Base-by-base conservation (phyloP, 257 asterid genomes). In the Salvia splendens region DNA sequence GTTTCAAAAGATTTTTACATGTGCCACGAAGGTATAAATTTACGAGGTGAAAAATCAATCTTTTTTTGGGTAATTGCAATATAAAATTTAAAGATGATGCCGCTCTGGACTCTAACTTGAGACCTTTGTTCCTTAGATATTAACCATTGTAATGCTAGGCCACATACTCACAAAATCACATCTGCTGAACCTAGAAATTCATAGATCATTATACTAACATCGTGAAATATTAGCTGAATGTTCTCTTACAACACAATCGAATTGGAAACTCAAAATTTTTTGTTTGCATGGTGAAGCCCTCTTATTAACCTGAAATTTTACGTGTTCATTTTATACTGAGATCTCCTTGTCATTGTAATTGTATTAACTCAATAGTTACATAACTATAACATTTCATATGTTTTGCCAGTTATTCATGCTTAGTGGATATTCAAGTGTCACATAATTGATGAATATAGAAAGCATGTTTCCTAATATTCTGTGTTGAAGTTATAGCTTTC, bases 191-290 rank as follows among this genome's bases (percentile, higher is more conserved):
- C 12, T 10, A 55, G 36, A 62, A 42, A 20, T 53, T 62, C 70
- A 50, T 4, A 15, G 17, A 36, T 53, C 63, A 53, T 53, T 12
- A 58, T 46, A 33, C 12, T 58, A 32, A 40, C 54, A 24, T 54
- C 43, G 41, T 32, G n/a, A 48, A 69, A 64, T 40, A 20, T 41
- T 43, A 55, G 51, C 65, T 15, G 33, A 50, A 42, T 57, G 17
- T 48, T 60, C 55, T 33, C 24, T 49, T n/a, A 59, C 61, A 61
- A 40, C 55, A 38, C 41, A 24, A 24, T 45, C 45, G 48, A 17
- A 54, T 54, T 62, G 69, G 28, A 67, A 71, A 66, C 11, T 77
- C 45, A 54, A 54, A 28, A n/a, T n/a, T n/a, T 54, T 43, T 4
- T 75, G 52, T 35, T 15, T 50, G n/a, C 3, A 32, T 17, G 58